phyloP scores from a whole-genome alignment of 768 basidiomycete species.

The Chlorophyllum brunneum region DNA sequence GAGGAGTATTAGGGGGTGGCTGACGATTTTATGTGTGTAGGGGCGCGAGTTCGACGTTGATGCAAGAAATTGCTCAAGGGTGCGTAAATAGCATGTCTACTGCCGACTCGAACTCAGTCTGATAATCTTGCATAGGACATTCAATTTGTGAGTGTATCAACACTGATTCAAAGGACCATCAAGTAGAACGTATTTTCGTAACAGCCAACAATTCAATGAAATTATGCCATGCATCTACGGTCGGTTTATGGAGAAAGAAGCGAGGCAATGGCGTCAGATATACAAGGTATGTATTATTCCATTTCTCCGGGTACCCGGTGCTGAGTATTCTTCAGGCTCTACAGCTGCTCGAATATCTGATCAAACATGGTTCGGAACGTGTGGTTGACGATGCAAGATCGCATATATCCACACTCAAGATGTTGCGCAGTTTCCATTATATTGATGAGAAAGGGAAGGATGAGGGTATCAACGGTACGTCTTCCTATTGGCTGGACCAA shows the following conservation, averaged over 20 bases:
- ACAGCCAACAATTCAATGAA: constrained; percentile 96
- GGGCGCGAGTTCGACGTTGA: constrained; percentile 96
- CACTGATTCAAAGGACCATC: neutral
- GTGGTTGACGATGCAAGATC: constrained; percentile 97
- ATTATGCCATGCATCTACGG: constrained; percentile 97
- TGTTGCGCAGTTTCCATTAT: constrained; percentile 97
- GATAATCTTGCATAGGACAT: too few relatives aligned
- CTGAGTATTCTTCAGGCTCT: constrained; percentile 54
- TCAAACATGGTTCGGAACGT: constrained; percentile 96
- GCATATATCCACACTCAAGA: constrained; percentile 93
- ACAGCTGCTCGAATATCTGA: constrained; percentile 90
- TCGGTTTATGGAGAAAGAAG: constrained; percentile 98
- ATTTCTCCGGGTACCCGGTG: neutral
- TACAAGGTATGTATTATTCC: constrained; percentile 70
- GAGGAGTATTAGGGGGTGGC: neutral
- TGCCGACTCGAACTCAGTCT: too few relatives aligned
- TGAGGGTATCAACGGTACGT: constrained; percentile 91
- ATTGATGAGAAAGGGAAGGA: constrained; percentile 99
- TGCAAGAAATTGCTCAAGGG: constrained; percentile 99
- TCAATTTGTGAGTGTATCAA: constrained; percentile 75
- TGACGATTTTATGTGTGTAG: constrained; percentile 34
- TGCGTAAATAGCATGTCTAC: constrained; percentile 26
- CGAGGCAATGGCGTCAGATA: constrained; percentile 96
- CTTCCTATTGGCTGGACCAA: neutral
- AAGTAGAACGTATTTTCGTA: neutral